phyloP scores from a whole-genome alignment of 176 grass and related monocot species.

The Hsuehochloa calcarea region DNA sequence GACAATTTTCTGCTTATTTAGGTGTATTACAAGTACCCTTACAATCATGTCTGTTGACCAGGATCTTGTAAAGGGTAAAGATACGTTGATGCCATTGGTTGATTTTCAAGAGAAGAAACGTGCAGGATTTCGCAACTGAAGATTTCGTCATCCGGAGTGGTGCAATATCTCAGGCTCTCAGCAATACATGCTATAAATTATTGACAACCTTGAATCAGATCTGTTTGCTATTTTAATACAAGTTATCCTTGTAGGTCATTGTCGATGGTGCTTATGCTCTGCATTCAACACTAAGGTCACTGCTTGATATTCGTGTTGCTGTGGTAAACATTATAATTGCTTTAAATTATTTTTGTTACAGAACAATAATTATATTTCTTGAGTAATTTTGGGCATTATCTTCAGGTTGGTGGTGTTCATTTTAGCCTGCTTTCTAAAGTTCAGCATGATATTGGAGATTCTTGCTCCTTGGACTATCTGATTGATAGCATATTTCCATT shows the following conservation, averaged over 20 bases:
- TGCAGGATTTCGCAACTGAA: constrained; percentile 72
- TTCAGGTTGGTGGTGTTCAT: constrained; percentile 94
- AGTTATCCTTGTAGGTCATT: constrained; percentile 68
- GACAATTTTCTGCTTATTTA: constrained; percentile 33
- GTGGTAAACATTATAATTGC: constrained; percentile 59
- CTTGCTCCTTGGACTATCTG: constrained; percentile 97
- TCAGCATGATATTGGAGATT: constrained; percentile 96
- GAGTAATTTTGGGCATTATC: constrained; percentile 29
- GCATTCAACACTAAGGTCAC: constrained; percentile 83
- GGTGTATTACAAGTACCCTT: constrained; percentile 30
- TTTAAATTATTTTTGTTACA: constrained; percentile 25
- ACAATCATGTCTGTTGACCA: constrained; percentile 47
- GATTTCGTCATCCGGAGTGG: constrained; percentile 83
- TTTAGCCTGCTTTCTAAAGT: constrained; percentile 99
- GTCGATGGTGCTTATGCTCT: constrained; percentile 99
- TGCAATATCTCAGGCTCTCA: constrained; percentile 51
- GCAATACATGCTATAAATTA: constrained; percentile 19
- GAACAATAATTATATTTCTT: constrained; percentile 1
- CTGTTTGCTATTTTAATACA: constrained; percentile 25
- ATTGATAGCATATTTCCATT: constrained; percentile 99
- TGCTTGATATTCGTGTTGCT: constrained; percentile 96
- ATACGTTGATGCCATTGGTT: constrained; percentile 77
- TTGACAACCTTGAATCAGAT: constrained; percentile 3
- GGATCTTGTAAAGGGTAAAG: constrained; percentile 88
- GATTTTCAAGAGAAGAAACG: constrained; percentile 93